Percentiles rank a stretch among this genome's conserved stretches.
These are phyloP conservation scores for Craterostigma plantagineum DNA, from an alignment of 257 asterid species.

Conservation along the genomic window DNA sequence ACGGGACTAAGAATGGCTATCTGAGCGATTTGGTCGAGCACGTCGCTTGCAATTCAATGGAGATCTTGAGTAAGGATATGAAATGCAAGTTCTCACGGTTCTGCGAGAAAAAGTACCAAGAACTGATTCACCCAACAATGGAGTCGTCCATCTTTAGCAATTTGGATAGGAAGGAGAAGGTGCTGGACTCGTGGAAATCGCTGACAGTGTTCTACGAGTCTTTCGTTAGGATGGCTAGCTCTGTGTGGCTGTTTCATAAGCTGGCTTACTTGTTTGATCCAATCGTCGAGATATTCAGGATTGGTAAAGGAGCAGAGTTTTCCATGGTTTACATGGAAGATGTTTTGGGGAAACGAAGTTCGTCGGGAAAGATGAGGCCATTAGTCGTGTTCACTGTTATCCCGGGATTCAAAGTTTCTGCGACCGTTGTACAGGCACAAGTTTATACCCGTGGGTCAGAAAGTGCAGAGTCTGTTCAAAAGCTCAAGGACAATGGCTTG, in stretches of 20 bases:
- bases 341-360: conserved; percentile 27
- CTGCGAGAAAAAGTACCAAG: conserved; percentile 71
- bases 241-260: conserved; percentile 85
- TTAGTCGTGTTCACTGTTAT: conserved; percentile 77
- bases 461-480: too few species aligned
- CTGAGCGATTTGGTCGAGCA: conserved; percentile 56
- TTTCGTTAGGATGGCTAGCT: conserved; percentile 81
- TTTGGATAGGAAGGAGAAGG: conserved; percentile 61
- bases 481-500: too few species aligned
- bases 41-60: conserved; percentile 60
- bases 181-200: conserved; percentile 79
- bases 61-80: conserved; percentile 46
- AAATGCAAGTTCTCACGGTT: conserved; percentile 54
- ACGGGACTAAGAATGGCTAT: conserved; percentile 13
- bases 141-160: conserved; percentile 67
- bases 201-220: conserved; percentile 61
- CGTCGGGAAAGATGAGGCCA: conserved; percentile 23
- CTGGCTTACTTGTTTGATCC: conserved; percentile 64
- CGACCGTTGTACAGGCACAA: conserved; percentile 60
- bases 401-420: conserved; percentile 79
- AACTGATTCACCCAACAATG: conserved; percentile 80
- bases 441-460: conserved; percentile 36
- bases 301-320: conserved; percentile 59
- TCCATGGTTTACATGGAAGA: conserved; percentile 86
- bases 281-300: conserved; percentile 67